phyloP scores from a whole-genome alignment of 2,329 filamentous ascomycete genomes.

The Verticillium albo-atrum region DNA sequence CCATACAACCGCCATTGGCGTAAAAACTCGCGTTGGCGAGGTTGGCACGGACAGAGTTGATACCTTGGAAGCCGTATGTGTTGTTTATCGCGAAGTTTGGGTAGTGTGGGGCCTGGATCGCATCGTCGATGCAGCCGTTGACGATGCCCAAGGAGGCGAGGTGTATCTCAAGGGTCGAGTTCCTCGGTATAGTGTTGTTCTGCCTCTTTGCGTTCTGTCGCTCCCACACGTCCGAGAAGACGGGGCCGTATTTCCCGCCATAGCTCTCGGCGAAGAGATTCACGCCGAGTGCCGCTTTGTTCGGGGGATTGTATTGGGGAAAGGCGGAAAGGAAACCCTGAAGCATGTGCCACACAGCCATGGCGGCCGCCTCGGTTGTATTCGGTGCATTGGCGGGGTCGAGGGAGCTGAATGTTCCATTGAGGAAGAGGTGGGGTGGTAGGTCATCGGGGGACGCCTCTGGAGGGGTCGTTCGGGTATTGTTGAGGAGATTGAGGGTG shows the following conservation, averaged over 20 bases:
- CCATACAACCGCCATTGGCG: conserved; percentile 8
- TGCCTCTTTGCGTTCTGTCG: conserved; percentile 55
- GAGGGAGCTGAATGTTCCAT: conserved; percentile 62
- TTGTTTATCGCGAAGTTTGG: conserved; percentile 58
- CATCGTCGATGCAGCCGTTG: conserved; percentile 65
- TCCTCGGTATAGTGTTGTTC: conserved; percentile 42
- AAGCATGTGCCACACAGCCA: conserved; percentile 61
- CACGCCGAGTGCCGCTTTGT: conserved; percentile 46
- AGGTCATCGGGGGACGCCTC: conserved; percentile 15
- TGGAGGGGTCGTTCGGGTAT: conserved; percentile 29
- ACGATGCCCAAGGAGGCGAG: conserved; percentile 63
- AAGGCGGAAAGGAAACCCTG: conserved; percentile 57
- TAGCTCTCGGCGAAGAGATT: conserved; percentile 68
- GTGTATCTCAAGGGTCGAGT: conserved; percentile 53
- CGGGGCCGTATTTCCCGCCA: conserved; percentile 65
- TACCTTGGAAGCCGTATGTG: conserved; percentile 53
- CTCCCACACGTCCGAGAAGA: conserved; percentile 55
- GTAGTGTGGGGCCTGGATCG: conserved; percentile 55
- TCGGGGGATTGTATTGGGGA: conserved; percentile 51
- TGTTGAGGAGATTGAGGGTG: conserved; percentile 45
- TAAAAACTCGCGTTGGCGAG: conserved; percentile 10
- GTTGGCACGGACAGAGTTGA: conserved; percentile 6
- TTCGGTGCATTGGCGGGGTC: conserved; percentile 46
- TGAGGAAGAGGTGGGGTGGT: conserved; percentile 37
- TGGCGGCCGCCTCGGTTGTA: conserved; percentile 51